Conservation (phyloP, 164 flowering plant species). For the Nymphaea thermarum region DNA sequence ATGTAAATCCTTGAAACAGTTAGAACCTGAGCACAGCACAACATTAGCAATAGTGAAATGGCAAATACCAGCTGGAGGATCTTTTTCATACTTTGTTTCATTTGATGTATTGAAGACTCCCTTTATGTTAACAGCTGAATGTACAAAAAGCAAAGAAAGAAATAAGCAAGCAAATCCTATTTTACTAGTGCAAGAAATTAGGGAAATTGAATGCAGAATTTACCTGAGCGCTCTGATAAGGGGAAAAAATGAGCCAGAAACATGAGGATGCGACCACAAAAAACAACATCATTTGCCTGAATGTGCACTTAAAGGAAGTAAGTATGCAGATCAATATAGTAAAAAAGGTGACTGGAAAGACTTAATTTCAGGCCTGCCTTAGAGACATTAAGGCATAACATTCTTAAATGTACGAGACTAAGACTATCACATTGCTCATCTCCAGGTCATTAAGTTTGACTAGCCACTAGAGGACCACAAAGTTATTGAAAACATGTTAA, state of each 20-base stretch:
- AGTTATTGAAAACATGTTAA: too few relatives aligned
- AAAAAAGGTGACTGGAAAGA: too few relatives aligned
- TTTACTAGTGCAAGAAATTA: neutral
- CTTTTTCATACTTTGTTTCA: slow-evolving; percentile 94
- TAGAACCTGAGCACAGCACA: neutral
- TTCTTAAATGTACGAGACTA: too few relatives aligned
- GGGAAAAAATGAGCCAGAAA: slow-evolving; percentile 98
- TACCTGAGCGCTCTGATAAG: slow-evolving; percentile 97
- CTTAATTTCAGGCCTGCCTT: too few relatives aligned
- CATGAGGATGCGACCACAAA: slow-evolving; percentile 96
- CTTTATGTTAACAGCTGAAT: slow-evolving; percentile 91
- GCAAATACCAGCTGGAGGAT: slow-evolving; percentile 65
- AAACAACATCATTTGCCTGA: slow-evolving; percentile 97
- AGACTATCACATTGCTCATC: too few relatives aligned
- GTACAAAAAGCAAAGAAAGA: slow-evolving; percentile 5
- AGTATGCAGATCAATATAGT: neutral
- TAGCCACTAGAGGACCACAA: too few relatives aligned
- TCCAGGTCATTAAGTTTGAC: too few relatives aligned
- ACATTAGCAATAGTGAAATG: neutral
- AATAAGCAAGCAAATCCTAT: neutral
- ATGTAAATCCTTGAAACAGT: neutral
- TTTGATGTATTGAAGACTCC: slow-evolving; percentile 98
- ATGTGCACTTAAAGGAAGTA: slow-evolving; percentile 2
- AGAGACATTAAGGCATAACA: too few relatives aligned
- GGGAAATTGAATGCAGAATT: neutral